phyloP scores from a whole-genome alignment of 768 basidiomycete species.

The Pisolithus orientalis region DNA sequence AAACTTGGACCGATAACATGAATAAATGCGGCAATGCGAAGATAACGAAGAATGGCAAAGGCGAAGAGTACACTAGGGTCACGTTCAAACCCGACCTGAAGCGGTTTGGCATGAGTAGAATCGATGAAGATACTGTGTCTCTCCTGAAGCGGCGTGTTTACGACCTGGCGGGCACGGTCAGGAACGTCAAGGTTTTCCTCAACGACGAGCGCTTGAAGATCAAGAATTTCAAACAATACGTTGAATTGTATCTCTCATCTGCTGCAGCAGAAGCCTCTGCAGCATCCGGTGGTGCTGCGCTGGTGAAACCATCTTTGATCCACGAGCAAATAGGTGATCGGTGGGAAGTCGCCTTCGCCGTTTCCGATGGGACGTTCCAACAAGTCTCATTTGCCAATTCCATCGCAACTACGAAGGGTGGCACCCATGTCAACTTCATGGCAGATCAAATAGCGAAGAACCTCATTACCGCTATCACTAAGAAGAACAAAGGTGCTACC shows the following conservation, averaged over 20 bases:
- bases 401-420: conserved; percentile 94
- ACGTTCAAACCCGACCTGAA: conserved; percentile 90
- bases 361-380: conserved; percentile 88
- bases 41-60: conserved; percentile 84
- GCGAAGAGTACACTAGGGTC: conserved; percentile 88
- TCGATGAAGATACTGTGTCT: conserved; percentile 87
- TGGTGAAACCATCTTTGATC: conserved; percentile 69
- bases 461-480: conserved; percentile 73
- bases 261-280: conserved; percentile 64
- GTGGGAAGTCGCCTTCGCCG: conserved; percentile 94
- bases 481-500: conserved; percentile 97
- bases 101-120: conserved; percentile 86
- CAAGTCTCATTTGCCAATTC: conserved; percentile 98
- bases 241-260: conserved; percentile 86
- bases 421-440: conserved; percentile 82
- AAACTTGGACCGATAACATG: conserved; percentile 96
- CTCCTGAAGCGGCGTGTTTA: conserved; percentile 91
- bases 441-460: conserved; percentile 87
- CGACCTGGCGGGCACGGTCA: conserved; percentile 94
- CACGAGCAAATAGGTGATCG: conserved; percentile 76
- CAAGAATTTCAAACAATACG: conserved; percentile 95
- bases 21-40: conserved; percentile 78
- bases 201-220: conserved; percentile 90
- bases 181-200: conserved; percentile 87
- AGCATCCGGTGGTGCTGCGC: conserved; percentile 71